phyloP scores from a whole-genome alignment of 768 basidiomycete species.

The Chalciporus sphaerocephalus region DNA sequence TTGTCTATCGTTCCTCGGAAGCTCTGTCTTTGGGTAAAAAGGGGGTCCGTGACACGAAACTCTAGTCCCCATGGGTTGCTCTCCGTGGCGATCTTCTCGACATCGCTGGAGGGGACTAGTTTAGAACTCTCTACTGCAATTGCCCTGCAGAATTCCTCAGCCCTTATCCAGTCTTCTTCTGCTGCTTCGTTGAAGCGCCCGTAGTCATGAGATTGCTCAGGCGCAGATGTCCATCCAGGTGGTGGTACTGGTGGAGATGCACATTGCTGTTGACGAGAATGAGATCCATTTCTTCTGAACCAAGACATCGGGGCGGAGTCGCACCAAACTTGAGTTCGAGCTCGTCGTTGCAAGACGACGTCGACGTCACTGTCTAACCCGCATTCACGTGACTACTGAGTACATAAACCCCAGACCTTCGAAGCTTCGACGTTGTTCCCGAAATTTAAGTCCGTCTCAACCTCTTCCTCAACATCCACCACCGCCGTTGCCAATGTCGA shows the following conservation, averaged over 20 bases:
- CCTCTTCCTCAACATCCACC: neutral
- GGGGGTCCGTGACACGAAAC: slow-evolving; percentile 25
- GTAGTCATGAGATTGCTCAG: slow-evolving; percentile 43
- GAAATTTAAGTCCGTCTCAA: neutral
- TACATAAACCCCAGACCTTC: neutral
- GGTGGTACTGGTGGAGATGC: slow-evolving; percentile 23
- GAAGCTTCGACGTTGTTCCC: too few species aligned
- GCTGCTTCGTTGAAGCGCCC: slow-evolving; percentile 56
- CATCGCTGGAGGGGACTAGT: slow-evolving; percentile 47
- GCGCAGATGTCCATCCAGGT: slow-evolving; percentile 58
- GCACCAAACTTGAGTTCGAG: too few species aligned
- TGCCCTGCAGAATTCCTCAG: slow-evolving; percentile 45
- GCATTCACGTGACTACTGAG: neutral
- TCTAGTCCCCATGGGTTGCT: slow-evolving; percentile 54
- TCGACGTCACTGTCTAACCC: too few species aligned
- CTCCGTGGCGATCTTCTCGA: slow-evolving; percentile 46
- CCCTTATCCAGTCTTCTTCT: slow-evolving; percentile 49
- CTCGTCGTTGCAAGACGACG: too few species aligned
- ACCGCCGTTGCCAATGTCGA: slow-evolving; percentile 10
- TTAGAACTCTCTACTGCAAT: slow-evolving; percentile 39
- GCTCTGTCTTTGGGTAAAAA: slow-evolving; percentile 8
- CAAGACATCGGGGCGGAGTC: neutral
- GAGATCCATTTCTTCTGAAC: neutral
- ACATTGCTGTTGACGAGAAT: neutral
- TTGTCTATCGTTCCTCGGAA: slow-evolving; percentile 43